Conservation (phyloP, 2,329 filamentous ascomycete genomes). For the Magnaporthiopsis rhizophila region DNA sequence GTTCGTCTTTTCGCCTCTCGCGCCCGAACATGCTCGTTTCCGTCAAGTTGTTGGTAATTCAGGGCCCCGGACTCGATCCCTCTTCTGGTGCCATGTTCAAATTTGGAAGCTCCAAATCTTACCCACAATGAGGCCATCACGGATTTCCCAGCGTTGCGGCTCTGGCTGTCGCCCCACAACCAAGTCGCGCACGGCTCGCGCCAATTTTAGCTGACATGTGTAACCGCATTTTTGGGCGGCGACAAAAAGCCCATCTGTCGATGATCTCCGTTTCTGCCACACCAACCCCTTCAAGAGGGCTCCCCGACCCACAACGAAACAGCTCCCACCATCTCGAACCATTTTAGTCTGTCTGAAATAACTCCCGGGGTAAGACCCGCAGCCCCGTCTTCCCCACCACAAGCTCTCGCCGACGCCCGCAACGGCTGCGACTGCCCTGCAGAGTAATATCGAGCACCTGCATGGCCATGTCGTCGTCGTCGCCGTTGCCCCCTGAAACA, state of each 20-base stretch:
- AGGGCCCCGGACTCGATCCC: too few species aligned
- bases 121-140: slow-evolving; percentile 3
- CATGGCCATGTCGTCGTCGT: neutral
- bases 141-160: neutral
- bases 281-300: neutral
- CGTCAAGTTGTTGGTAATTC: neutral
- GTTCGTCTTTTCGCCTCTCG: neutral
- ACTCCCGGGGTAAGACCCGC: neutral
- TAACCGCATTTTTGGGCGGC: too few species aligned
- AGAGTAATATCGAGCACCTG: neutral
- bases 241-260: neutral
- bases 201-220: neutral
- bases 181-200: neutral
- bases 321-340: neutral
- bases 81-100: neutral
- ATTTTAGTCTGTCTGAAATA: neutral
- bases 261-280: slow-evolving; percentile 5
- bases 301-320: slow-evolving; percentile 1
- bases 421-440: neutral
- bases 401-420: too few species aligned
- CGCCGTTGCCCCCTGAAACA: neutral
- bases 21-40: too few species aligned
- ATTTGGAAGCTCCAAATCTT: neutral
- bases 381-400: too few species aligned
- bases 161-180: neutral